Base-by-base conservation (phyloP, 495 filamentous ascomycete species). In the Friedmanniomyces simplex region DNA sequence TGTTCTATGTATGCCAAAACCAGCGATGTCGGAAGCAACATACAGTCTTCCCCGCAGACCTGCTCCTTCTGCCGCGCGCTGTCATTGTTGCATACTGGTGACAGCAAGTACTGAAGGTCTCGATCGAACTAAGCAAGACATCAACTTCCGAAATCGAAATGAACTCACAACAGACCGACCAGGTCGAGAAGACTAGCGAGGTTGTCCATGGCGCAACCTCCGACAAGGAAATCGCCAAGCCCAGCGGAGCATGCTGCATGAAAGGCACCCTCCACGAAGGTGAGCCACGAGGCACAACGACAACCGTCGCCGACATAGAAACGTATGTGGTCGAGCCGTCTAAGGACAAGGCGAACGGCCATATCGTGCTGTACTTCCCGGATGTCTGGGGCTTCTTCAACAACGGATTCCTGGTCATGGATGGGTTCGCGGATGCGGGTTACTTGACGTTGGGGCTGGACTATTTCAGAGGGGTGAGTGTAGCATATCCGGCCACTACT, bases 381-480 rank as follows among this genome's bases (percentile, higher is more conserved):
- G 73, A 76, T 41, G 69, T 74, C 2, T 72, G 64, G 63, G 72
- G 70, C 24, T 54, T 74, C 36, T 73, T 68, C 47, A 65, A 57
- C 34, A 76, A 74, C 47, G 66, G 63, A 7, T 49, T 66, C 4
- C 57, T 76, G 26, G 58, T 73, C 11, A 72, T 74, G 68, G 72
- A 76, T 57, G 70, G 55, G 7, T 74, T 73, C 52, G 72, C 73
- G 2, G 69, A 71, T 43, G 71, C 72, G 2, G 73, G 73, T 0
- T 76, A 72, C 51, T 32, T 67, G 0, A 63, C 68, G 0, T 50
- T 76, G 11, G 72, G 70, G 5, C 49, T 74, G 2, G 73, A 76
- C 56, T 76, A 76, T 63, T 73, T 76, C 45, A 63, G 64, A 16
- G 73, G 68, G 6, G 41, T 43, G 14, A 5, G 41, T 43, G 41